Conservation (phyloP, 805 yeast species). For the Ogataea allantospora region DNA sequence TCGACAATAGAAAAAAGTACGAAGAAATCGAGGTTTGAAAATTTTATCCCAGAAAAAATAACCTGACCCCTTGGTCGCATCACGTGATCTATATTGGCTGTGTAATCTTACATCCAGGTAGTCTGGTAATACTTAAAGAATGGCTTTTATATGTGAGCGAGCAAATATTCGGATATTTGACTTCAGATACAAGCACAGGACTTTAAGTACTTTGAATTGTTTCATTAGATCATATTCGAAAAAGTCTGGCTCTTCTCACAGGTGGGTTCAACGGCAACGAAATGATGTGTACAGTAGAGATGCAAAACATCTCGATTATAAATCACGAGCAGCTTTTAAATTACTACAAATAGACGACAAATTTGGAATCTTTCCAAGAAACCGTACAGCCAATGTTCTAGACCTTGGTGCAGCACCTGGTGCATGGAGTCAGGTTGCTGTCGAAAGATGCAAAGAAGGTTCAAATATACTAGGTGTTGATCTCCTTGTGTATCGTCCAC, state of each 20-base stretch:
- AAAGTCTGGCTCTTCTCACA: slow-evolving; percentile 49
- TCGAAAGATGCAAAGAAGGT: slow-evolving; percentile 45
- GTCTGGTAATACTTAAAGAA: too few species aligned
- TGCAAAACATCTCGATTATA: slow-evolving; percentile 60
- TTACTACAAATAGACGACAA: slow-evolving; percentile 69
- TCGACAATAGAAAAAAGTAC: slow-evolving; percentile 46
- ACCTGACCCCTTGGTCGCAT: not conserved
- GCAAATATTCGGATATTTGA: too few species aligned
- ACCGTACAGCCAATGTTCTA: slow-evolving; percentile 44
- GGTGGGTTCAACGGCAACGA: slow-evolving; percentile 75
- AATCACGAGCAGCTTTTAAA: slow-evolving; percentile 91
- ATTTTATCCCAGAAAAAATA: slow-evolving; percentile 1
- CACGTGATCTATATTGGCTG: slow-evolving; percentile 5
- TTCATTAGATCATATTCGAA: not conserved
- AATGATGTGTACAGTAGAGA: slow-evolving; percentile 64
- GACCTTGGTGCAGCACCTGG: slow-evolving; percentile 96
- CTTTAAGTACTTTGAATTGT: not conserved
- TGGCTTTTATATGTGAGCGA: too few species aligned
- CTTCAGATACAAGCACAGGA: not conserved
- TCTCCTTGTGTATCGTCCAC: slow-evolving; percentile 74
- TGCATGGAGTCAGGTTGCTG: slow-evolving; percentile 88
- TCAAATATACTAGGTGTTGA: slow-evolving; percentile 80
- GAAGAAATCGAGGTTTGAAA: not conserved
- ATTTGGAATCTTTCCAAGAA: slow-evolving; percentile 49
- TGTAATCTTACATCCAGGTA: slow-evolving; percentile 1